Base-by-base conservation (phyloP, 768 basidiomycete species). In the Mycena alexandri region DNA sequence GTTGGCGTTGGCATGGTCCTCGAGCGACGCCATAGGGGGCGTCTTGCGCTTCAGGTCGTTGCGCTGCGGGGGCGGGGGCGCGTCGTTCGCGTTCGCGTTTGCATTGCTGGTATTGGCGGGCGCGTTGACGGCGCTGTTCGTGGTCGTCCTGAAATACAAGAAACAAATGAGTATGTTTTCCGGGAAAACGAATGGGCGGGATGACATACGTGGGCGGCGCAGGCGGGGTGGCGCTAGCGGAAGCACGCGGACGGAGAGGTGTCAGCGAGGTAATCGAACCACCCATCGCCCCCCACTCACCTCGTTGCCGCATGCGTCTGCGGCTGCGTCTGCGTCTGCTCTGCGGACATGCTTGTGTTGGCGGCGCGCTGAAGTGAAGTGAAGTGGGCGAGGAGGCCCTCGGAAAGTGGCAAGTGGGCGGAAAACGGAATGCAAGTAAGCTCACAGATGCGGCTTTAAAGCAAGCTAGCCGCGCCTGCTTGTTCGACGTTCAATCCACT, bases 41-140 rank as follows among this genome's bases (percentile, higher is more conserved):
- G 68, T 65, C 63, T 69, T 69, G 68, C 68, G 68, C 54, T 69
- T 69, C 41, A 69, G 63, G 6, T 7, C 34, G 50, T 62, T 58
- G 4, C 11, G n/a, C 14, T 11, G 29, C 36, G 36, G 50, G 24
- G 50, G 41, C 14, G 41, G 11, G 22, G 7, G 21, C 5, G 24
- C 24, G 25, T 25, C 25, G 48, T 14, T 17, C n/a, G 5, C 22
- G 25, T 46, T 57, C 25, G 43, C 11, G n/a, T 13, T 43, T 7
- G 24, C 25, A n/a, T n/a, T n/a, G 17, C 16, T 33, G 13, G 16
- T 33, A 41, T 24, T 21, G 42, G 50, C 19, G n/a, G 29, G 29
- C 29, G 11, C 36, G 11, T 34, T n/a, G n/a, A n/a, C 19, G 10
- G 33, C 13, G 46, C 21, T 16, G 46, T 0, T 9, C 10, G 1